Percentiles rank a stretch among this genome's conserved stretches.
phyloP scores from a whole-genome alignment of 208 protist species.

The Vickermania ingenoplastis region DNA sequence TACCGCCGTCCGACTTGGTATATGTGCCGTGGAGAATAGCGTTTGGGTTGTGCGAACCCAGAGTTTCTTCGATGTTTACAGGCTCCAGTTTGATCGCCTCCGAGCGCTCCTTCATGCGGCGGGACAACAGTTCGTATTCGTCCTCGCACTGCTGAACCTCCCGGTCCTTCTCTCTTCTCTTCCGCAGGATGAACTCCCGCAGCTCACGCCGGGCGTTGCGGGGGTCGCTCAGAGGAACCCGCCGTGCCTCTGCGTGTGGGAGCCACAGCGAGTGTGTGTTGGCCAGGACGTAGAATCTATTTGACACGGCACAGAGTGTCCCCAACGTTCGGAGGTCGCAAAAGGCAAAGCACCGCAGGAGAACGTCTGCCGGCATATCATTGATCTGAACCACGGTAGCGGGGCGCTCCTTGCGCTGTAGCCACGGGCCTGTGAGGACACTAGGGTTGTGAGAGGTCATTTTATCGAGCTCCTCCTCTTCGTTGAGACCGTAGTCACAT shows the following conservation, averaged over 20 bases:
- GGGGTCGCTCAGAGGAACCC: neutral
- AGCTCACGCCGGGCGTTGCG: conserved; percentile 8
- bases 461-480: conserved; percentile 16
- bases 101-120: conserved; percentile 23
- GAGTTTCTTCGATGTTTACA: conserved; percentile 23
- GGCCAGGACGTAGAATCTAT: conserved; percentile 14
- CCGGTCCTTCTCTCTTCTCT: conserved; percentile 3
- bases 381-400: conserved; percentile 3
- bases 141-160: conserved; percentile 15
- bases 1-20: conserved; percentile 2
- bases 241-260: conserved; percentile 8
- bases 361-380: conserved; percentile 11
- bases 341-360: conserved; percentile 20
- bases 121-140: conserved; percentile 19
- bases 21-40: neutral
- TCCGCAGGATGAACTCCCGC: neutral
- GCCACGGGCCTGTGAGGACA: conserved; percentile 1
- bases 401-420: conserved; percentile 1
- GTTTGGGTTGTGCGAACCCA: conserved; percentile 9
- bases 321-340: conserved; percentile 17
- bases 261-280: conserved; percentile 13
- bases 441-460: conserved; percentile 1
- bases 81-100: conserved; percentile 20
- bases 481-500: conserved; percentile 18
- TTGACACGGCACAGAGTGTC: conserved; percentile 8